Evolutionary conservation across 2,329 filamentous ascomycete species (phyloP), one percentile per base, ranked within the genome.

Genomic region (Trichoderma sp.): DNA sequence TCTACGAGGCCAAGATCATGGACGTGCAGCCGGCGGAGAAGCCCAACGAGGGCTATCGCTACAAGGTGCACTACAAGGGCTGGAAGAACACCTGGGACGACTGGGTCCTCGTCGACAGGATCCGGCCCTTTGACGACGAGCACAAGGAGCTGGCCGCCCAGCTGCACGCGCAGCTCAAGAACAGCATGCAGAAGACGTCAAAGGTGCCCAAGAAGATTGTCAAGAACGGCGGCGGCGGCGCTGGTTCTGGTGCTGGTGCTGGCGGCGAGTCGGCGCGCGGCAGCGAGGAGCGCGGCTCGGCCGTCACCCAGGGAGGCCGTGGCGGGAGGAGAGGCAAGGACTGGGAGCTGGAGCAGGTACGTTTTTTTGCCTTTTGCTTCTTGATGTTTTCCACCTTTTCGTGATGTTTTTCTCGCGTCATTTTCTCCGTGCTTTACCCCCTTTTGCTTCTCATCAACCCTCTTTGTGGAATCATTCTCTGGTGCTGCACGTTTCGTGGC

Each of bases 11-110:
- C 70, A 98, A 98, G 80, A 89, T 99, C 60, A 86, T 96, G 69
- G 93, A 97, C 69, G 83, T 91, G 39, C 87, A 76, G 82, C 84
- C 73, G 51, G 89, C 89, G 73, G 89, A 90, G 78, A 88, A 88
- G 76, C 89, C 79, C 21, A 89, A 78, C 48, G 80, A 89, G 67
- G 87, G 90, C 41, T 93, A 88, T 74, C 88, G 92, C 76, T 99
- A 96, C 81, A 91, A 91, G 74, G 91, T 99, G 63, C 95, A 99
- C 79, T 99, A 99, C 82, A 98, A 98, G 79, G 95, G 95, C 74
- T 99, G 95, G 95, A 99, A 99, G 83, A 93, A 94, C 77, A 97
- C 93, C 84, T 99, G 95, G 95, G 95, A 99, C 80, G 95, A 99
- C 80, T 98, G 94, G 94, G 95, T 98, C 51, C 87, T 91, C 24